Evolutionary conservation across 768 basidiomycete genomes (phyloP).

Genomic region (Sistotremastrum suecicum): DNA sequence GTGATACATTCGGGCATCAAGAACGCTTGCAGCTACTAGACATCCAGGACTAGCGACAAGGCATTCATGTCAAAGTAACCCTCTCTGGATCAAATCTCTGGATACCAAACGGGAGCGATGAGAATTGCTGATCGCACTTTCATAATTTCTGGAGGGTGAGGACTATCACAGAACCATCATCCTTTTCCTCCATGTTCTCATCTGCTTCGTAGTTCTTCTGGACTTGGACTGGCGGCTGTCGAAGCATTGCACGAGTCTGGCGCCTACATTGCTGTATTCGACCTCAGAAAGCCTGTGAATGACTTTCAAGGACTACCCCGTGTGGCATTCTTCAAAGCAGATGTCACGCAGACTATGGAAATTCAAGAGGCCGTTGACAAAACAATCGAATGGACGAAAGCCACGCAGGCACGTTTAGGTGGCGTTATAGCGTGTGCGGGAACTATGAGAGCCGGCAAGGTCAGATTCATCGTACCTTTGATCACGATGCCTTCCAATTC

Average conservation of each 20-base stretch:
- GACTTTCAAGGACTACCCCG: neutral
- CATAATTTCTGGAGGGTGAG: conserved; percentile 8
- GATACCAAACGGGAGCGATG: neutral
- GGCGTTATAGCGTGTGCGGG: conserved; percentile 50
- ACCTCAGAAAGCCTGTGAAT: conserved; percentile 12
- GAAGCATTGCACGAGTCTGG: conserved; percentile 27
- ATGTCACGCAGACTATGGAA: conserved; percentile 16
- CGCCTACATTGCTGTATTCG: conserved; percentile 38
- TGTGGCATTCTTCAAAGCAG: conserved; percentile 12
- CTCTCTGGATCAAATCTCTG: too few species aligned
- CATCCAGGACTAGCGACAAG: neutral
- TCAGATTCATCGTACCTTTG: neutral
- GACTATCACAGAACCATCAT: neutral
- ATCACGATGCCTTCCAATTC: neutral
- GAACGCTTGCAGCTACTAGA: neutral
- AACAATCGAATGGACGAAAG: conserved; percentile 16
- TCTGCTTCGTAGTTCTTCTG: conserved; percentile 1
- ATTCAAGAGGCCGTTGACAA: conserved; percentile 16
- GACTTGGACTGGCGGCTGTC: conserved; percentile 38
- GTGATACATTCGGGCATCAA: too few species aligned
- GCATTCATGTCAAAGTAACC: too few species aligned
- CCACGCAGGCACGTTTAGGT: conserved; percentile 32
- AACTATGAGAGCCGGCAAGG: conserved; percentile 23
- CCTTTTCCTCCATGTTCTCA: too few species aligned
- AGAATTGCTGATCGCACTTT: conserved; percentile 6